Conservation (phyloP, 2,329 filamentous ascomycete species). For the Teratosphaeria zuluensis region DNA sequence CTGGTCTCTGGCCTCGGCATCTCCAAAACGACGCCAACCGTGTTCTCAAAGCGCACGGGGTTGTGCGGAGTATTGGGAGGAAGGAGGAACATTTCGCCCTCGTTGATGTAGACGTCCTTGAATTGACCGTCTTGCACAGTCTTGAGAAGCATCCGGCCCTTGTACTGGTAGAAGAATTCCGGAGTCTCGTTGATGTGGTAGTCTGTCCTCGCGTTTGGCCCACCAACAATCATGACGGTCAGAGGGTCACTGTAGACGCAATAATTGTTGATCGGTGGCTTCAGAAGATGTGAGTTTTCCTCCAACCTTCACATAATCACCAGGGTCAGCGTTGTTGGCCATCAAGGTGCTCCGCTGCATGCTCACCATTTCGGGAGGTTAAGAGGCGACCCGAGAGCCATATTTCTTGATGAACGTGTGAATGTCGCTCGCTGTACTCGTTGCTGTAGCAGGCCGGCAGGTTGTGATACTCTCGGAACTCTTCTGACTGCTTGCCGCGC, state of each 20-base stretch:
- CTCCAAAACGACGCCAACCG: constrained; percentile 89
- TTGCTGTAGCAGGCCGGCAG: not conserved
- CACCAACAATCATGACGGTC: constrained; percentile 89
- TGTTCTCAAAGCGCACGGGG: constrained; percentile 84
- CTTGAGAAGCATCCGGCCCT: constrained; percentile 86
- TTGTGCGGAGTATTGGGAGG: constrained; percentile 95
- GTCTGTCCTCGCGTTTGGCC: constrained; percentile 90
- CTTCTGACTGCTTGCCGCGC: constrained; percentile 1
- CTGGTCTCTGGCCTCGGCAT: constrained; percentile 62
- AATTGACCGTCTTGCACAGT: constrained; percentile 67
- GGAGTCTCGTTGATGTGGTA: constrained; percentile 97
- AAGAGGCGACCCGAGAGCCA: constrained; percentile 23
- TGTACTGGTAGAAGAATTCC: constrained; percentile 97
- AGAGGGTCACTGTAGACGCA: constrained; percentile 83
- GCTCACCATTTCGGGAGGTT: constrained; percentile 37
- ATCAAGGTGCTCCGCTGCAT: not conserved
- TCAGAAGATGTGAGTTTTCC: constrained; percentile 81
- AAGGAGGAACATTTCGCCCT: constrained; percentile 89
- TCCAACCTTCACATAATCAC: constrained; percentile 55
- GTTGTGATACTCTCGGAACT: not conserved
- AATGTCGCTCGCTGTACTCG: constrained; percentile 6
- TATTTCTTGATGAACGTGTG: constrained; percentile 1
- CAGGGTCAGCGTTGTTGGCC: not conserved
- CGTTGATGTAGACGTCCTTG: constrained; percentile 76
- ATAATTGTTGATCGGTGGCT: constrained; percentile 95